These are phyloP conservation scores for Jackrogersella multiformis DNA, from an alignment of 495 filamentous ascomycete species.

Conservation along the genomic window DNA sequence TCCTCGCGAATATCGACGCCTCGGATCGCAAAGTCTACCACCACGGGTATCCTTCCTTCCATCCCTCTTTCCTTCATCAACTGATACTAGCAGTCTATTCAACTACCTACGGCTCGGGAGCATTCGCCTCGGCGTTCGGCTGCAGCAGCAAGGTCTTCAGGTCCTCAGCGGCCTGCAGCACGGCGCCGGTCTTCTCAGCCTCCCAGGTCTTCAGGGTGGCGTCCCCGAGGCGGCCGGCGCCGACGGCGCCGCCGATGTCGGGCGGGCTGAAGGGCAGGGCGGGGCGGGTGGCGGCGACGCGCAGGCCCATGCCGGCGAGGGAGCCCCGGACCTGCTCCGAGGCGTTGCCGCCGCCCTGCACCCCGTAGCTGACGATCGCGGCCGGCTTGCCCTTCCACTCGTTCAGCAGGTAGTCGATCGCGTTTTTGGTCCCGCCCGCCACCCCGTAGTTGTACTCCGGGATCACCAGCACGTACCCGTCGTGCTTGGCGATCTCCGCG, in stretches of 20 bases:
- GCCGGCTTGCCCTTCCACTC: conserved; percentile 70
- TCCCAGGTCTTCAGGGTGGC: conserved; percentile 42
- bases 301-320: conserved; percentile 44
- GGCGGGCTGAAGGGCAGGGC: conserved; percentile 45
- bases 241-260: conserved; percentile 41
- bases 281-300: conserved; percentile 46
- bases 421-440: conserved; percentile 67
- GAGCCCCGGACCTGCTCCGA: conserved; percentile 49
- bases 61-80: not conserved
- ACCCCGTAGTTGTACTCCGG: conserved; percentile 58
- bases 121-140: conserved; percentile 23
- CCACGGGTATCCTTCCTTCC: no score
- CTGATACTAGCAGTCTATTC: not conserved
- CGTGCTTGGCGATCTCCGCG: conserved; percentile 54
- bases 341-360: conserved; percentile 58
- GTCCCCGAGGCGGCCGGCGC: conserved; percentile 44
- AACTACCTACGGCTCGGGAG: conserved; percentile 1
- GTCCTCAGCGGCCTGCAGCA: conserved; percentile 46
- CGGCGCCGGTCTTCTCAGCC: conserved; percentile 32
- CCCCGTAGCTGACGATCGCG: conserved; percentile 65
- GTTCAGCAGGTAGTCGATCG: conserved; percentile 67
- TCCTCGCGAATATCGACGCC: conserved; percentile 1
- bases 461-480: conserved; percentile 67
- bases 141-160: conserved; percentile 44
- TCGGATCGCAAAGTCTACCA: not conserved